Evolutionary conservation across 805 yeast species (phyloP).

Genomic region (Nakazawaea ambrosiae): DNA sequence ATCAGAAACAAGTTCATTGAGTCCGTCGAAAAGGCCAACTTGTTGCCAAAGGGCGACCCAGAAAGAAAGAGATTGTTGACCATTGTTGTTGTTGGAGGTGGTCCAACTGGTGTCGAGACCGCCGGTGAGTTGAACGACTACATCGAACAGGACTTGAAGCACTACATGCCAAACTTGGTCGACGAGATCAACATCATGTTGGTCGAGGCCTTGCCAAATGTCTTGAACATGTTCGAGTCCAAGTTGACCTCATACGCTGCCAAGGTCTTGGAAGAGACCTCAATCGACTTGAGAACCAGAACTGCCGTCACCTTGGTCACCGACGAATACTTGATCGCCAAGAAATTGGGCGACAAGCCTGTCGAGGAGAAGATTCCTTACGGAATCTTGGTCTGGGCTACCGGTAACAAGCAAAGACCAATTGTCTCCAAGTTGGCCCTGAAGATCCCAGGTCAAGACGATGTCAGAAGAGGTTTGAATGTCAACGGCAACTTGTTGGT

Average conservation of each 20-base stretch:
- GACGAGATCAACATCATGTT: conserved; percentile 40
- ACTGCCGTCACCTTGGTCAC: conserved; percentile 45
- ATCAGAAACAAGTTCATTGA: conserved; percentile 44
- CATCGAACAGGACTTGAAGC: conserved; percentile 45
- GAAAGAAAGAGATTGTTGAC: conserved; percentile 46
- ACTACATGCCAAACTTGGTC: conserved; percentile 50
- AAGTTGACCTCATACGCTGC: conserved; percentile 45
- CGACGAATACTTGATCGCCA: conserved; percentile 34
- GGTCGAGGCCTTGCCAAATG: conserved; percentile 48
- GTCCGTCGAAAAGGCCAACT: conserved; percentile 45
- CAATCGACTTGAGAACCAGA: conserved; percentile 38
- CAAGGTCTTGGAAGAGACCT: conserved; percentile 42
- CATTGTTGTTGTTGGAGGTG: conserved; percentile 51
- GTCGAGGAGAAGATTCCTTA: conserved; percentile 37
- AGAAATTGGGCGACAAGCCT: conserved; percentile 32
- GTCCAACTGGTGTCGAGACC: conserved; percentile 53
- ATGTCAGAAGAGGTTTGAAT: conserved; percentile 47
- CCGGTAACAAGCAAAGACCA: conserved; percentile 48
- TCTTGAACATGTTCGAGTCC: conserved; percentile 43
- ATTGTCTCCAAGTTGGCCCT: conserved; percentile 34
- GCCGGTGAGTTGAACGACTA: conserved; percentile 53
- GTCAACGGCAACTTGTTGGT: conserved; percentile 41
- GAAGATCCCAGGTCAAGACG: conserved; percentile 43
- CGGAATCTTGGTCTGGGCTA: conserved; percentile 53
- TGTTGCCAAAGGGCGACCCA: conserved; percentile 43